Evolutionary conservation across 2,329 filamentous ascomycete genomes (phyloP), one percentile per base, ranked within the genome.

Genomic region (Ceratocystis cubensis): DNA sequence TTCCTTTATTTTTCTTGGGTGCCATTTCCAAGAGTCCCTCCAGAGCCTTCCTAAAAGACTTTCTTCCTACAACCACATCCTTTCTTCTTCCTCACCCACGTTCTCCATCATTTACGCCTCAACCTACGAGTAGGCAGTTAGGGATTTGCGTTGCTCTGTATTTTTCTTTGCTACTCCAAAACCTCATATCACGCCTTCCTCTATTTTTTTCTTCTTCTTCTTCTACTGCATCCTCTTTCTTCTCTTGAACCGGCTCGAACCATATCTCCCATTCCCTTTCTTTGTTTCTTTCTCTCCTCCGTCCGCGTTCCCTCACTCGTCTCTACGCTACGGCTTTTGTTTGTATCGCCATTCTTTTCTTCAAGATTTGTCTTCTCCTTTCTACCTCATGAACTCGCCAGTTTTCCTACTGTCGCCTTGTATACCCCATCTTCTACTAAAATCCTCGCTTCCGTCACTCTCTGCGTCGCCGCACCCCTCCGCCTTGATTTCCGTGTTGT

Each of bases 21-120:
- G 22, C 8, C 48, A 53, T 53, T 41, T 41, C 15, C 48, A 28
- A 53, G 48, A 53, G 48, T 53, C 48, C 48, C 48, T 53, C 48
- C 48, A 53, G 13, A 6, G 48, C 22, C 48, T 53, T 53, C 48
- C 48, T 28, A 28, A 15, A 53, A 25, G 56, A 61, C 33, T 61
- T 37, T 22, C 20, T 41, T 61, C 37, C 17, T 61, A n/a, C 59
- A 17, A 61, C n/a, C 44, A n/a, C 41, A 63, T 59, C 56, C 45
- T 33, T 22, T 46, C 30, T 44, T 61, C 44, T 28, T 44, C 37
- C 56, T 61, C 48, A 57, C 46, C 7, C 25, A 28, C 25, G 20
- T 41, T 37, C 48, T 56, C 65, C 64, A 48, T 56, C 56, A n/a
- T 33, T 59, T 59, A 53, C 48, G 56, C 56, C 30, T 33, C 56